Conservation (phyloP, 495 filamentous ascomycete genomes). For the Massariosphaeria phaeospora region DNA sequence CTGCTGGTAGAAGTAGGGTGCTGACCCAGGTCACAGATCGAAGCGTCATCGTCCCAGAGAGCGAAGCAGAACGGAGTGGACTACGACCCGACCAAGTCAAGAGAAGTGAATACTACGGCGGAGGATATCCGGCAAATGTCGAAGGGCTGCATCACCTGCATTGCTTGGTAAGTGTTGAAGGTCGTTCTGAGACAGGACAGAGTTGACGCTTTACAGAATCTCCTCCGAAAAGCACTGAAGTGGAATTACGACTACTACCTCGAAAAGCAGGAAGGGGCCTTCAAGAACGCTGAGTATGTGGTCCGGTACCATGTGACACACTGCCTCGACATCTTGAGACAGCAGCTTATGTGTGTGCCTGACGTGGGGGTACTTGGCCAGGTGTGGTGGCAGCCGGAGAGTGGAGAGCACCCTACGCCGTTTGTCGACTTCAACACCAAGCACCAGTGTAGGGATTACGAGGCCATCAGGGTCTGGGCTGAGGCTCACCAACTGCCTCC, state of each 20-base stretch:
- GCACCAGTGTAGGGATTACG: constrained; percentile 54
- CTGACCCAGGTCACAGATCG: too few species aligned
- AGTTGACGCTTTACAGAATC: constrained; percentile 40
- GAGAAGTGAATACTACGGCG: constrained; percentile 50
- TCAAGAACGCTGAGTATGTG: constrained; percentile 49
- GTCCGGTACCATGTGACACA: constrained; percentile 50
- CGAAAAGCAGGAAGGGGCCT: constrained; percentile 44
- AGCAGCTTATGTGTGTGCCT: constrained; percentile 53
- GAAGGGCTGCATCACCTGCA: constrained; percentile 57
- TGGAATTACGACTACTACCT: constrained; percentile 58
- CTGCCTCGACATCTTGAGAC: constrained; percentile 53
- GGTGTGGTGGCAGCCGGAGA: constrained; percentile 35
- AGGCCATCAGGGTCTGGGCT: constrained; percentile 50
- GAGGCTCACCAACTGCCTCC: constrained; percentile 46
- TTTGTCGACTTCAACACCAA: constrained; percentile 54
- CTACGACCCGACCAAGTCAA: constrained; percentile 48
- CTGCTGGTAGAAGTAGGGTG: too few species aligned
- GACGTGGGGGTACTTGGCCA: constrained; percentile 52
- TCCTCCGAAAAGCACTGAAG: constrained; percentile 51
- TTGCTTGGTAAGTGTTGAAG: constrained; percentile 44
- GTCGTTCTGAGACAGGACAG: neutral
- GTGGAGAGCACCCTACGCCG: constrained; percentile 42
- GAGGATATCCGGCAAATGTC: constrained; percentile 52
- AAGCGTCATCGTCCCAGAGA: constrained; percentile 11
- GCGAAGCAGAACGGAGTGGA: constrained; percentile 34